phyloP scores from a whole-genome alignment of 192 early-diverging fungal species.

The Funneliformis mosseae region DNA sequence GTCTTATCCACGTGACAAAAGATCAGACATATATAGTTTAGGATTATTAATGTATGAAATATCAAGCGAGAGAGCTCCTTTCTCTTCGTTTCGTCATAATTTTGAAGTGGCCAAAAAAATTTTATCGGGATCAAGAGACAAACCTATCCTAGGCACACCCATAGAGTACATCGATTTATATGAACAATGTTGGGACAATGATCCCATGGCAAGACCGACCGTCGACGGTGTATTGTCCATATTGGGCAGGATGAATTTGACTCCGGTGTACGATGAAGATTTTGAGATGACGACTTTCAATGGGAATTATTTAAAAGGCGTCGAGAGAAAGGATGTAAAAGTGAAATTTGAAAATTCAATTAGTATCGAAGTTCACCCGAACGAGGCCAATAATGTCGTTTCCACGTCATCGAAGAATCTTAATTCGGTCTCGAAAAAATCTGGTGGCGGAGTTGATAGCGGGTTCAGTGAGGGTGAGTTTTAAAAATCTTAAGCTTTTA shows the following conservation, averaged over 20 bases:
- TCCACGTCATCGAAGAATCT: neutral
- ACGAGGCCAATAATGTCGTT: neutral
- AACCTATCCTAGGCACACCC: conserved; percentile 36
- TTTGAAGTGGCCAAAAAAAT: neutral
- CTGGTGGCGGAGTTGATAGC: neutral
- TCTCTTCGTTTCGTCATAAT: neutral
- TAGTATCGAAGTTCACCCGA: too few relatives aligned
- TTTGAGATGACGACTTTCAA: neutral
- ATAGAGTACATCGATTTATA: conserved; percentile 42
- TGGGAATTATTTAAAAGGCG: neutral
- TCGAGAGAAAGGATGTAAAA: neutral
- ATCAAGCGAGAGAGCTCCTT: conserved; percentile 3
- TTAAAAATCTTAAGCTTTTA: neutral
- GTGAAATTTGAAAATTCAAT: neutral
- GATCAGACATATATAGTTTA: conserved; percentile 12
- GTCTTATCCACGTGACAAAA: neutral
- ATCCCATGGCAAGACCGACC: conserved; percentile 35
- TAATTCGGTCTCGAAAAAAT: neutral
- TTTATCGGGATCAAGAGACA: conserved; percentile 34
- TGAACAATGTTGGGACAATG: conserved; percentile 46
- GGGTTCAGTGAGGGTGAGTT: neutral
- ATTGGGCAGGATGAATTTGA: neutral
- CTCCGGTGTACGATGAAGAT: neutral
- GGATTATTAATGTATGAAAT: conserved; percentile 8
- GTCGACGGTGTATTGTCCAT: neutral